Evolutionary conservation across 805 yeast species (phyloP).

Genomic region (Lipomyces sp.): DNA sequence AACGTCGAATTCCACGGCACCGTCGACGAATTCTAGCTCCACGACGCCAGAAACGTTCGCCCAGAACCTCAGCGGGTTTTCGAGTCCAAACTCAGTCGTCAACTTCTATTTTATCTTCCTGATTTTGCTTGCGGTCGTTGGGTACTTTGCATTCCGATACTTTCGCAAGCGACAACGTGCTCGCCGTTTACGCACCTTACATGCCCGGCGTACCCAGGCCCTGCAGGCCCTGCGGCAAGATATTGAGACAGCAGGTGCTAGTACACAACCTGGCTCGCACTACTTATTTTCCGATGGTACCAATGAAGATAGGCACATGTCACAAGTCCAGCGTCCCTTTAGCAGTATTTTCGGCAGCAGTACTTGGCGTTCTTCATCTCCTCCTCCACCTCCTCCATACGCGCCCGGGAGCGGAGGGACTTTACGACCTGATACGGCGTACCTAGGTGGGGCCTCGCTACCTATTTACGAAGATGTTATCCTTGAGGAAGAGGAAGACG

Average conservation of each 20-base stretch:
- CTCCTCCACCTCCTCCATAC: conserved; percentile 34
- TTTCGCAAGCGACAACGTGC: conserved; percentile 23
- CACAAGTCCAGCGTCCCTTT: neutral
- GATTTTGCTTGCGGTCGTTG: conserved; percentile 24
- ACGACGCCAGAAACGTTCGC: conserved; percentile 21
- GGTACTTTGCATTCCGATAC: conserved; percentile 25
- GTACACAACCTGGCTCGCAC: neutral
- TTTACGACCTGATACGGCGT: conserved; percentile 24
- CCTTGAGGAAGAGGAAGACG: conserved; percentile 16
- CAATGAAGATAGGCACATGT: conserved; percentile 5
- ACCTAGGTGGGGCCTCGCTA: conserved; percentile 29
- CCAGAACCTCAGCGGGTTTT: conserved; percentile 24
- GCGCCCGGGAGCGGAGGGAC: conserved; percentile 3
- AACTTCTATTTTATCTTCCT: conserved; percentile 34
- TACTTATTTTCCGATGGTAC: conserved; percentile 6
- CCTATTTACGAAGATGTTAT: conserved; percentile 27
- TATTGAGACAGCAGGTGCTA: conserved; percentile 20
- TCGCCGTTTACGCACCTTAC: conserved; percentile 1
- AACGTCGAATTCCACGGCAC: conserved; percentile 13
- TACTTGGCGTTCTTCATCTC: neutral
- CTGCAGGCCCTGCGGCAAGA: conserved; percentile 31
- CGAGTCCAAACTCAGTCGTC: conserved; percentile 29
- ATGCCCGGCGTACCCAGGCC: conserved; percentile 21
- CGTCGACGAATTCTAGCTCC: conserved; percentile 11
- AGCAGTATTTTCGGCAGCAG: neutral